These are phyloP conservation scores for Hyaloperonospora arabidopsidis DNA, from an alignment of 352 stramenopile genomes.

Conservation along the genomic window DNA sequence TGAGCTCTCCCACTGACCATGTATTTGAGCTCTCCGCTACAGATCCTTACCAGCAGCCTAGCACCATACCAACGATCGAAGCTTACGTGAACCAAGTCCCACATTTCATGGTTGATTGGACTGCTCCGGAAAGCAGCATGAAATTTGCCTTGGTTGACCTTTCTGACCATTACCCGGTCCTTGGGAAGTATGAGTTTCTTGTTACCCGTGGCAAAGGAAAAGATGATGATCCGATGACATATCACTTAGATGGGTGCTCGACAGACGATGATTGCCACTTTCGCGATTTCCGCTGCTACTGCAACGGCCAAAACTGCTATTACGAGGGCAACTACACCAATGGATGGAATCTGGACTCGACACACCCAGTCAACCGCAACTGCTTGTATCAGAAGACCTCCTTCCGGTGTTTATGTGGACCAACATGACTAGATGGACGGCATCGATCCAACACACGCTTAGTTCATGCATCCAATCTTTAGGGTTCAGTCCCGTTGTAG, in stretches of 20 bases:
- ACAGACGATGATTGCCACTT: constrained; percentile 66
- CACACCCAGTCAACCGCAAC: constrained; percentile 67
- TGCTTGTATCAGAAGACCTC: constrained; percentile 66
- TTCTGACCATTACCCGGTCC: constrained; percentile 75
- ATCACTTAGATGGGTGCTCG: constrained; percentile 72
- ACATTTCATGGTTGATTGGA: constrained; percentile 62
- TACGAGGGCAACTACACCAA: constrained; percentile 48
- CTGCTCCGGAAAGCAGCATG: constrained; percentile 37
- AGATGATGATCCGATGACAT: constrained; percentile 45
- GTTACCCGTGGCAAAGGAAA: constrained; percentile 34
- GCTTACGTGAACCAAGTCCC: constrained; percentile 44
- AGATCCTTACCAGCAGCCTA: constrained; percentile 70
- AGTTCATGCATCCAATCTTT: no score
- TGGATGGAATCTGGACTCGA: constrained; percentile 44
- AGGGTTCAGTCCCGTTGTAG: no score
- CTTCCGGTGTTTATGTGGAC: constrained; percentile 55
- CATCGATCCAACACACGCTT: no score
- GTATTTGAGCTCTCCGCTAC: neutral
- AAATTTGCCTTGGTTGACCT: constrained; percentile 59
- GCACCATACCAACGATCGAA: constrained; percentile 43
- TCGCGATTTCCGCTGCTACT: constrained; percentile 62
- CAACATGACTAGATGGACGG: constrained; percentile 31
- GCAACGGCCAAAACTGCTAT: constrained; percentile 54
- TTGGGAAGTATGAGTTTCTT: constrained; percentile 57
- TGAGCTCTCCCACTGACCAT: no score